These are phyloP conservation scores for Spiromastix sp. DNA, from an alignment of 2,329 filamentous ascomycete species.

Conservation along the genomic window DNA sequence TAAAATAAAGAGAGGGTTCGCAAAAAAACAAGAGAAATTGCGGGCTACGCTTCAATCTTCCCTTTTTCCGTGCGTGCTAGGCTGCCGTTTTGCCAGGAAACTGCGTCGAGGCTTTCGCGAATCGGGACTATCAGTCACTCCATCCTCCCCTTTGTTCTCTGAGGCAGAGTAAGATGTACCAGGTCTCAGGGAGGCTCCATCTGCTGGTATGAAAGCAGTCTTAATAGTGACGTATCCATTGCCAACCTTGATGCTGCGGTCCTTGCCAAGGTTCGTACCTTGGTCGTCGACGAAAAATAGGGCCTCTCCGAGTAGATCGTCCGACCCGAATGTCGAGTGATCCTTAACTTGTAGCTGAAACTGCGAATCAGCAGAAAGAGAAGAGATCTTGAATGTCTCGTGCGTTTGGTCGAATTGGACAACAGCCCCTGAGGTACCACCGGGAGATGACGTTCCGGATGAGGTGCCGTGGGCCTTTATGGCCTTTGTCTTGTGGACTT, in stretches of 20 bases:
- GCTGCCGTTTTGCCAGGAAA: constrained; percentile 35
- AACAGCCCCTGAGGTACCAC: constrained; percentile 35
- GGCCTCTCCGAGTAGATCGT: constrained; percentile 73
- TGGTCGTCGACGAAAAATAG: constrained; percentile 88
- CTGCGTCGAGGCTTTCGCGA: constrained; percentile 35
- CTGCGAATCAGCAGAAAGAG: constrained; percentile 63
- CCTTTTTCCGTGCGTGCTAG: constrained; percentile 14
- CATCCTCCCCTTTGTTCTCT: constrained; percentile 16
- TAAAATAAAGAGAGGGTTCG: constrained; percentile 2
- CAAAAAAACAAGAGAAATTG: not conserved
- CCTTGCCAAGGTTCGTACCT: constrained; percentile 48
- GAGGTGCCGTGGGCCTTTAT: constrained; percentile 52
- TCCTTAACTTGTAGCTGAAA: constrained; percentile 83
- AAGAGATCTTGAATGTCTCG: constrained; percentile 68
- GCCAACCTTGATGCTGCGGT: constrained; percentile 68
- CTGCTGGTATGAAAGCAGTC: constrained; percentile 56
- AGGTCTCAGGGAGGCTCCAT: constrained; percentile 26
- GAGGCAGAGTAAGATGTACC: constrained; percentile 25
- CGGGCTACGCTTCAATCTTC: not conserved
- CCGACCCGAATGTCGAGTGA: constrained; percentile 72
- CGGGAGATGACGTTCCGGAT: constrained; percentile 5
- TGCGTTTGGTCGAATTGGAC: constrained; percentile 54
- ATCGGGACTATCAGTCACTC: constrained; percentile 26
- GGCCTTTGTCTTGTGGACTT: constrained; percentile 85
- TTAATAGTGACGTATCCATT: constrained; percentile 60